Base-by-base conservation (phyloP, 495 filamentous ascomycete species). In the Hypomontagnella submonticulosa region DNA sequence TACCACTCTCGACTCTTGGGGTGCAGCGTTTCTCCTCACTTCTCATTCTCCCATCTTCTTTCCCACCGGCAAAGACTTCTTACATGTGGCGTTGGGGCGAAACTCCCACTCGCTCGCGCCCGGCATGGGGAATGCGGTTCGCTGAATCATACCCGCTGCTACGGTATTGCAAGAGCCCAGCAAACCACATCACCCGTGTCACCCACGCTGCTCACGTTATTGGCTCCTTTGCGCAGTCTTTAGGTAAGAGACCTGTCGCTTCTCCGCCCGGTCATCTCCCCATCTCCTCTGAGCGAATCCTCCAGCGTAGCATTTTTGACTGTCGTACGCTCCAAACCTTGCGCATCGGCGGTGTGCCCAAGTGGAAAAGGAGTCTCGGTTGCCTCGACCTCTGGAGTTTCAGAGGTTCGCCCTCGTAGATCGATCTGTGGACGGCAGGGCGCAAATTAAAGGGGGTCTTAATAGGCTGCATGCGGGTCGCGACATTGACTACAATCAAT, bases 121-220 rank as follows among this genome's bases (percentile, higher is more conserved):
- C 18, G 27, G 19, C 30, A 61, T 7, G 23, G 43, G 27, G 19
- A 16, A 52, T 48, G 52, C 16, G 20, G 38, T 37, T 34, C 23
- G 52, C 47, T 67, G 64, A 67, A 47, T 62, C 51, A 61, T 57
- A 15, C 34, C 47, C 33, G 37, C 27, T 64, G 61, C 55, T 32
- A 54, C 48, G 2, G 27, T 47, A 27, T 33, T 33, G 10, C 15
- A 19, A 50, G 51, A 46, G 7, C 12, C 19, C 27, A 66, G 56
- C 63, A 53, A 67, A 67, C 63, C 51, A 67, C 18, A 36, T 58
- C 52, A 27, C 52, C 34, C 51, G 60, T 63, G 59, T 46, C 52
- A 63, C 61, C 46, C 61, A 58, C 48, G 41, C 61, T 23, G 16
- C 7, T 41, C 51, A 1, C 37, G 2, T 27, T 18, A 64, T 64